Evolutionary conservation across 306 rosid genomes (phyloP), one percentile per base, ranked within the genome.

Genomic region (Rubus idaeus): DNA sequence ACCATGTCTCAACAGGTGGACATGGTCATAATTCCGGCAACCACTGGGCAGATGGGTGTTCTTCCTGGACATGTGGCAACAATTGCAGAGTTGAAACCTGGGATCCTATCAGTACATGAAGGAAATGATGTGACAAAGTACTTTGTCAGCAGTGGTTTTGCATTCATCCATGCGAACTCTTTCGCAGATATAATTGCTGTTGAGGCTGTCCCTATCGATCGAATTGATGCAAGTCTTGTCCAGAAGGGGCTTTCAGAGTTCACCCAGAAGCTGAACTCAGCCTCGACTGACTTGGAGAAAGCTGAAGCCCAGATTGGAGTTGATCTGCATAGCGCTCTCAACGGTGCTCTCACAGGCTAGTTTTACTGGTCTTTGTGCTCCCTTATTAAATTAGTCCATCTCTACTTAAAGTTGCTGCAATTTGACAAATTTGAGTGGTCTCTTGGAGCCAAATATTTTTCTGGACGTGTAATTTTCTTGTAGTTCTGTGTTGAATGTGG

Each of bases 251-350:
- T 96, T 71, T 89, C 93, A 35, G 99, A 96, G 20, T 96, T 91
- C 89, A 92, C 85, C 69, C 99, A 96, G 89, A 92, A 96, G 90
- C 87, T 96, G 75, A 89, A 52, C 90, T 84, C 99, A 0, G 99
- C 99, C 69, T 50, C 97, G 0, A 96, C 97, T 10, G 98, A 96
- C 75, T 82, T 89, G 88, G 99, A 96, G 94, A 96, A 92, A 82
- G 99, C 99, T 8, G 99, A 96, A 80, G 98, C 99, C 76, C 99
- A 96, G 84, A 96, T 96, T 53, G 99, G 98, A 65, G 90, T 96
- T 39, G 99, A 92, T 20, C 88, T 96, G 71, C 98, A 92, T 66
- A 92, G 97, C 18, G 96, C 98, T 14, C 91, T 96, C 75, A 92
- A 89, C 75, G n/a, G 84, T 1, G 94, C 98, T 50, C 90, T 96